Base-by-base conservation (phyloP, 1,284 basidiomycete genomes). In the Naganishia liquefaciens region DNA sequence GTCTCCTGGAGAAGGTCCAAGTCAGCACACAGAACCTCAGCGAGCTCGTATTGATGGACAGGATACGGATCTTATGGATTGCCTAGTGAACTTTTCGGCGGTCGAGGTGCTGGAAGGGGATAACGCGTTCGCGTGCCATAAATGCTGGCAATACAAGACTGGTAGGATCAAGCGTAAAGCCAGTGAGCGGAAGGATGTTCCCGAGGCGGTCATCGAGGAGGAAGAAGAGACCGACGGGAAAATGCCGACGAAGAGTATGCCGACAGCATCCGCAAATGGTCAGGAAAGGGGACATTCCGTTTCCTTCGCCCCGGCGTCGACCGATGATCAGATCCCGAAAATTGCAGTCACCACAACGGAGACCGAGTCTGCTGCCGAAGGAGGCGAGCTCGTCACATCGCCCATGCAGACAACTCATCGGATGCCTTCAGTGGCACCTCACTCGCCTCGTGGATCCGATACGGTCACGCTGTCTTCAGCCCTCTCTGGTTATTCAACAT, bases 21-120 rank as follows among this genome's bases (percentile, higher is more conserved):
- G 39, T 52, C 54, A 43, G 13, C 44, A 27, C 19, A 17, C 50
- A 15, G 50, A 62, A 27, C 60, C 39, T 30, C 51, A 21, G 3
- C 61, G 33, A 19, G 33, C 52, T 19, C 37, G 53, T 13, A 49
- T 65, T 15, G 68, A 61, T 49, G 66, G 58, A 33, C 33, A 37
- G 61, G 70, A 49, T 62, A 77, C 77, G 5, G 82, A 81, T 23
- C 70, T 85, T 15, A 76, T 82, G 53, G 79, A 81, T 64, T 91
- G 89, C 68, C 78, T 97, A 66, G 83, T 87, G 67, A 84, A 89
- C 77, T 97, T 97, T 76, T 96, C 92, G 0, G 82, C 87, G 3
- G 92, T 95, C 23, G 93, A 97, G 74, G 85, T 92, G 7, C 80
- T 97, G 33, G 91, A 96, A 70, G 92, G 91, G 0, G 92, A 95